Evolutionary conservation across 495 filamentous ascomycete genomes (phyloP).

Genomic region (Hyaloscypha finlandica): DNA sequence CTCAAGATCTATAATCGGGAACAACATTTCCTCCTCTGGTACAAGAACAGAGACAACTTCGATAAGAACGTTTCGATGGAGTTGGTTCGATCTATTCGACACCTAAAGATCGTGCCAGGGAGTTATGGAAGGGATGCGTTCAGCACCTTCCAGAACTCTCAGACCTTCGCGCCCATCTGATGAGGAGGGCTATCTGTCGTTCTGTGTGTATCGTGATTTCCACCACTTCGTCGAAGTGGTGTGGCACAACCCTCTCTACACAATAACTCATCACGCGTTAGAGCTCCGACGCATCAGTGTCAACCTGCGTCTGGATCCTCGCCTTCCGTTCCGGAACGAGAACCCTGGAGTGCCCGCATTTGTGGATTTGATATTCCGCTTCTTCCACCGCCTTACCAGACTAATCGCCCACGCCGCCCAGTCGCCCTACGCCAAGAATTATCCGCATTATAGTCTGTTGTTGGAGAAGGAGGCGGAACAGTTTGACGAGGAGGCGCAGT

Average conservation of each 20-base stretch:
- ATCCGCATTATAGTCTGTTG: too few species aligned
- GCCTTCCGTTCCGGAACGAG: background rate
- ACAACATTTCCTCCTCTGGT: background rate
- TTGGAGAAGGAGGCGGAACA: background rate
- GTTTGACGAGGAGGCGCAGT: too few species aligned
- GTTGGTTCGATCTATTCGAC: background rate
- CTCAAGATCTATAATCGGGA: background rate
- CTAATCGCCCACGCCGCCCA: too few species aligned
- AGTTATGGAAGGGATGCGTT: too few species aligned
- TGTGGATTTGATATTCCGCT: background rate
- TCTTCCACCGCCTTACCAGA: background rate
- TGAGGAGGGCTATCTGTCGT: too few species aligned
- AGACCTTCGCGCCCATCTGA: background rate
- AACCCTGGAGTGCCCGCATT: background rate
- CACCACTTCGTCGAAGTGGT: background rate
- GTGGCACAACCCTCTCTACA: background rate
- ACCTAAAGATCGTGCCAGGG: background rate
- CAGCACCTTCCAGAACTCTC: background rate
- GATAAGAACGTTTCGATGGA: background rate
- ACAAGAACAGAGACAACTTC: background rate
- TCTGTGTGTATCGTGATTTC: background rate
- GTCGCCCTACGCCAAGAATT: background rate
- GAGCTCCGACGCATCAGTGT: background rate
- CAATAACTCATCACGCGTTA: background rate
- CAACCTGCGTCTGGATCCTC: background rate